phyloP scores from a whole-genome alignment of 2,329 filamentous ascomycete species.

The Scytalidium lignicola region DNA sequence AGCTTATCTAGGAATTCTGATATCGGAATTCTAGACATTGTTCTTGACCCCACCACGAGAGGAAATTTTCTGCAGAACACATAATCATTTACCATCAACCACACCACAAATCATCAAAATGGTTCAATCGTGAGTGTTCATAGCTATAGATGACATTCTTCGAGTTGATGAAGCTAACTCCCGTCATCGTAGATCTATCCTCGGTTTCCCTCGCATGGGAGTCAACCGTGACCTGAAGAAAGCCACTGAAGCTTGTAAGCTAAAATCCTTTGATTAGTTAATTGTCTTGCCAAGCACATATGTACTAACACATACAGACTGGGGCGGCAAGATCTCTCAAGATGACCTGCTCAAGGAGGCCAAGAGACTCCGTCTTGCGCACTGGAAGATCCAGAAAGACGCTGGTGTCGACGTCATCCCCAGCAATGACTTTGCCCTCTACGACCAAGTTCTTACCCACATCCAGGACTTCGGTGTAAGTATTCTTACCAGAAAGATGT shows the following conservation, averaged over 20 bases:
- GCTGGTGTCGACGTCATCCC: constrained; percentile 96
- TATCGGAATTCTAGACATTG: background rate
- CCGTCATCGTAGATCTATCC: constrained; percentile 52
- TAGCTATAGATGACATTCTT: background rate
- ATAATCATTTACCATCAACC: too few species aligned
- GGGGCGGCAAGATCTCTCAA: constrained; percentile 90
- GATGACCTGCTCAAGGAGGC: constrained; percentile 88
- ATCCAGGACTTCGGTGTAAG: constrained; percentile 95
- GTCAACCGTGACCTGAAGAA: constrained; percentile 99
- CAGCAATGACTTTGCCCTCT: constrained; percentile 99
- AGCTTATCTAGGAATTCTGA: background rate
- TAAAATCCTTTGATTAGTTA: constrained; percentile 5
- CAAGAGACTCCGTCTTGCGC: constrained; percentile 91
- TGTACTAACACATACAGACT: constrained; percentile 43
- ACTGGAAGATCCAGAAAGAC: constrained; percentile 99
- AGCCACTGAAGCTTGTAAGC: constrained; percentile 80
- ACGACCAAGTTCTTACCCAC: constrained; percentile 96
- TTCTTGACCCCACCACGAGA: background rate
- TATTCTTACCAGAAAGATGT: constrained; percentile 16
- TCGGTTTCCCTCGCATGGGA: constrained; percentile 99
- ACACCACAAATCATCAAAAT: too few species aligned
- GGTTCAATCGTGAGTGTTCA: constrained; percentile 52
- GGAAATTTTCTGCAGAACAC: background rate
- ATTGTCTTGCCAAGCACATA: constrained; percentile 13
- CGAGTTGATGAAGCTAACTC: constrained; percentile 9